Conservation (phyloP, 176 grass and related monocot genomes). For the Musa schizocarpa region DNA sequence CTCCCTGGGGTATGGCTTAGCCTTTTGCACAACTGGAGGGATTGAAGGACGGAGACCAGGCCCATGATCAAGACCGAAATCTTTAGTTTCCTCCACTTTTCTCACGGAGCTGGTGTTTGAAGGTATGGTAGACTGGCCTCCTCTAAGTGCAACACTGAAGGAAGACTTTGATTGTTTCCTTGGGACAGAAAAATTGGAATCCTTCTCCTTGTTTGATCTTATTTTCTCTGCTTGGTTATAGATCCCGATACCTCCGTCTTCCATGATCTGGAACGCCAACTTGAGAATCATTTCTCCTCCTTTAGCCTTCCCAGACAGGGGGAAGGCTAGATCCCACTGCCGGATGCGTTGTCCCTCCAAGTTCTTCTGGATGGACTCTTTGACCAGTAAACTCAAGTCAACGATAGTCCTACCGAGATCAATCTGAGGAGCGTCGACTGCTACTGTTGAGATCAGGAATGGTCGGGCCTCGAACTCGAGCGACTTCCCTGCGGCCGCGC, state of each 20-base stretch:
- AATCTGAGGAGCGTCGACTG: slow-evolving; percentile 35
- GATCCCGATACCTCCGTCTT: slow-evolving; percentile 36
- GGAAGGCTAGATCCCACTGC: slow-evolving; percentile 41
- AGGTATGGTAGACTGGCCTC: too few species aligned
- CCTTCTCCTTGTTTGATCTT: slow-evolving; percentile 10
- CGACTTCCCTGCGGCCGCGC: slow-evolving; percentile 47
- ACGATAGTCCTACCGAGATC: slow-evolving; percentile 38
- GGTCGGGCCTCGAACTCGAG: slow-evolving; percentile 48
- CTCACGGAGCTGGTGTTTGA: too few species aligned
- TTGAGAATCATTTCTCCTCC: slow-evolving; percentile 55
- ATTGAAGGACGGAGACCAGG: not conserved
- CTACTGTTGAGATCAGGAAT: slow-evolving; percentile 48
- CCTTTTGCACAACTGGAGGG: slow-evolving; percentile 12
- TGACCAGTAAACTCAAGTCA: slow-evolving; percentile 64
- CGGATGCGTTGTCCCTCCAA: slow-evolving; percentile 49
- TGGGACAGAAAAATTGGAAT: slow-evolving; percentile 18
- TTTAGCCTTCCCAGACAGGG: slow-evolving; percentile 51
- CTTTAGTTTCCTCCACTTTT: too few species aligned
- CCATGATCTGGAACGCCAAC: slow-evolving; percentile 86
- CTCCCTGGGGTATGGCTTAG: slow-evolving; percentile 19
- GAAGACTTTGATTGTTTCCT: slow-evolving; percentile 54
- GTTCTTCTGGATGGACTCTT: slow-evolving; percentile 50
- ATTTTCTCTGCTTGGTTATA: slow-evolving; percentile 29
- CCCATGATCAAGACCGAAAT: too few species aligned
- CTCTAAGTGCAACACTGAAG: slow-evolving; percentile 26